These are phyloP conservation scores for Wickerhamomyces rabaulensis DNA, from an alignment of 805 yeast genomes.

Conservation along the genomic window DNA sequence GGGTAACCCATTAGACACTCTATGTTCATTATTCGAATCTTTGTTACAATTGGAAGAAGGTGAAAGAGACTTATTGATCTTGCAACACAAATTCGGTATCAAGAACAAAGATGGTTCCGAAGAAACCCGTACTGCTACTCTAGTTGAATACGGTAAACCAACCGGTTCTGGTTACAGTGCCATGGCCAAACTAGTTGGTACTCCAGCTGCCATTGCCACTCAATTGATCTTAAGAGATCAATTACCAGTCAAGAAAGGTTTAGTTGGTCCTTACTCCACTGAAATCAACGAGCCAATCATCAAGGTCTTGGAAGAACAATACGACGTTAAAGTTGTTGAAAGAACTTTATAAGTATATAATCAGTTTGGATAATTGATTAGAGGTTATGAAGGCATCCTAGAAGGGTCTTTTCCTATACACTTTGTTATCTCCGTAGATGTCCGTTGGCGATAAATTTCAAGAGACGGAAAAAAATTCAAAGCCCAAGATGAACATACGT, in stretches of 20 bases:
- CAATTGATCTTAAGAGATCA: constrained; percentile 76
- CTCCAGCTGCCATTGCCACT: constrained; percentile 95
- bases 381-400: neutral
- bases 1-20: constrained; percentile 91
- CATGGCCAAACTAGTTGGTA: constrained; percentile 98
- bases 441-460: neutral
- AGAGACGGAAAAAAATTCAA: neutral
- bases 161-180: constrained; percentile 85
- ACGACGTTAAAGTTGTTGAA: constrained; percentile 83
- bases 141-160: constrained; percentile 89
- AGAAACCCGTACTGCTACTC: constrained; percentile 92
- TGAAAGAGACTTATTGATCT: constrained; percentile 91
- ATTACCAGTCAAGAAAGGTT: constrained; percentile 69
- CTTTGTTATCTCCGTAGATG: neutral
- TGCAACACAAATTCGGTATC: constrained; percentile 97
- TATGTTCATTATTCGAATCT: constrained; percentile 93
- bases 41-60: constrained; percentile 94
- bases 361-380: neutral
- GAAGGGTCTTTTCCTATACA: neutral
- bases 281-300: constrained; percentile 88
- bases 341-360: constrained; percentile 47
- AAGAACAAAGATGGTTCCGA: constrained; percentile 91
- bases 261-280: constrained; percentile 89
- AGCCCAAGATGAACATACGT: no score
- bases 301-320: constrained; percentile 85